Base-by-base conservation (phyloP, 768 basidiomycete genomes). In the Sarcomyxa edulis region DNA sequence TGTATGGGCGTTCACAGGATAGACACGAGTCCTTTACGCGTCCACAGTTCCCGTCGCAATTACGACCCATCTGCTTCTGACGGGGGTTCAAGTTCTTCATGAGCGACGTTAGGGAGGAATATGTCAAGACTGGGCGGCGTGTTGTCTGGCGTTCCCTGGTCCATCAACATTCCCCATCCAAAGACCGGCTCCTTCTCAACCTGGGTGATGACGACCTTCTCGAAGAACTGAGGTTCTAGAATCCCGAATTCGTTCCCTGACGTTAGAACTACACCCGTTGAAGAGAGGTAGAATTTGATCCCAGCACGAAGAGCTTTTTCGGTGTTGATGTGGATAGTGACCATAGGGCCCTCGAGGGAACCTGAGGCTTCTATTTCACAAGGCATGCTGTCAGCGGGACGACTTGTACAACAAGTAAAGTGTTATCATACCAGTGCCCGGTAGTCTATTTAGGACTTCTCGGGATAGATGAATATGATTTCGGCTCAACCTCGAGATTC, bases 381-480 rank as follows among this genome's bases (percentile, higher is more conserved):
- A 5, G 21, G 22, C 7, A n/a, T n/a, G 86, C 52, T 6, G 50
- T 50, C 49, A 15, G 19, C 21, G 14, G 14, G n/a, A n/a, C n/a
- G n/a, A n/a, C n/a, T n/a, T n/a, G n/a, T n/a, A n/a, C n/a, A n/a
- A n/a, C n/a, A n/a, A n/a, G n/a, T n/a, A n/a, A n/a, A n/a, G n/a
- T n/a, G n/a, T n/a, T n/a, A n/a, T n/a, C n/a, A n/a, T n/a, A n/a
- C n/a, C n/a, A n/a, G n/a, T n/a, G n/a, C n/a, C n/a, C n/a, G 21
- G 9, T n/a, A 19, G n/a, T 27, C 11, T 32, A 10, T n/a, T 16
- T 22, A 22, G 54, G 8, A 78, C 52, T 12, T 79, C 73, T 42
- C 78, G 73, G 0, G 85, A 83, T 18, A 86, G 62, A 54, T 90
- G 86, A 22, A 88, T 78, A 49, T 88, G 84, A 47, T 84, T 83